Conservation (phyloP, 768 basidiomycete species). For the Rhodotorula toruloides region DNA sequence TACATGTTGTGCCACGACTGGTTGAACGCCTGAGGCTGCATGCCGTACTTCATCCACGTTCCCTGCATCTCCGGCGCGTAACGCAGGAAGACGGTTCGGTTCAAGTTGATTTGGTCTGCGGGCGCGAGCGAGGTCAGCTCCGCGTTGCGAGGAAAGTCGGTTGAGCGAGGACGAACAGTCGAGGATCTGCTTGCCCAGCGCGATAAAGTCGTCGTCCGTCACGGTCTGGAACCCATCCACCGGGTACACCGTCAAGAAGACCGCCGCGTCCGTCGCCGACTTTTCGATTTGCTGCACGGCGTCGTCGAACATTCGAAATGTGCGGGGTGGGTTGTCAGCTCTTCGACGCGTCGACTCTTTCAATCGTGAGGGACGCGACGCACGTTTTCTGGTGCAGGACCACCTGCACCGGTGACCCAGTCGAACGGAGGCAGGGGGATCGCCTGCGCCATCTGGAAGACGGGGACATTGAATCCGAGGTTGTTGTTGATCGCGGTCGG, state of each 20-base stretch:
- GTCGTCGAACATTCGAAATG: background rate
- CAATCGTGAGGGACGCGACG: background rate
- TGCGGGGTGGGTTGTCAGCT: no score
- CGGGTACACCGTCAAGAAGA: slow-evolving; percentile 45
- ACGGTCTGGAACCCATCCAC: slow-evolving; percentile 30
- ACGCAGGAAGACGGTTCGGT: slow-evolving; percentile 42
- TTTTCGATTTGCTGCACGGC: slow-evolving; percentile 33
- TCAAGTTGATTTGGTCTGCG: slow-evolving; percentile 36
- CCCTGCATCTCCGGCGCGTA: slow-evolving; percentile 46
- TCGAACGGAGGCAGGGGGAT: slow-evolving; percentile 42
- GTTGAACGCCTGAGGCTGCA: slow-evolving; percentile 39
- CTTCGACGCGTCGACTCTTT: no score
- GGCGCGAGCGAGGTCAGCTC: slow-evolving; percentile 6
- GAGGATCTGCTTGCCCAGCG: slow-evolving; percentile 41
- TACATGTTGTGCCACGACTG: slow-evolving; percentile 38
- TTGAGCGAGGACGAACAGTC: slow-evolving; percentile 25
- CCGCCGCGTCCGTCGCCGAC: slow-evolving; percentile 41
- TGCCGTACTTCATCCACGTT: slow-evolving; percentile 41
- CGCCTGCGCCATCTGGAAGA: slow-evolving; percentile 42
- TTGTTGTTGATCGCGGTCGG: slow-evolving; percentile 39
- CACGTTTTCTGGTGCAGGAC: slow-evolving; percentile 40
- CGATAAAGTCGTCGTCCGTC: slow-evolving; percentile 37
- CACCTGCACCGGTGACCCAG: slow-evolving; percentile 42
- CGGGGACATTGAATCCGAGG: slow-evolving; percentile 38
- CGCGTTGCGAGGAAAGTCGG: background rate